These are phyloP conservation scores for Aspergillus bridgeri DNA, from an alignment of 495 filamentous ascomycete species.

Conservation along the genomic window DNA sequence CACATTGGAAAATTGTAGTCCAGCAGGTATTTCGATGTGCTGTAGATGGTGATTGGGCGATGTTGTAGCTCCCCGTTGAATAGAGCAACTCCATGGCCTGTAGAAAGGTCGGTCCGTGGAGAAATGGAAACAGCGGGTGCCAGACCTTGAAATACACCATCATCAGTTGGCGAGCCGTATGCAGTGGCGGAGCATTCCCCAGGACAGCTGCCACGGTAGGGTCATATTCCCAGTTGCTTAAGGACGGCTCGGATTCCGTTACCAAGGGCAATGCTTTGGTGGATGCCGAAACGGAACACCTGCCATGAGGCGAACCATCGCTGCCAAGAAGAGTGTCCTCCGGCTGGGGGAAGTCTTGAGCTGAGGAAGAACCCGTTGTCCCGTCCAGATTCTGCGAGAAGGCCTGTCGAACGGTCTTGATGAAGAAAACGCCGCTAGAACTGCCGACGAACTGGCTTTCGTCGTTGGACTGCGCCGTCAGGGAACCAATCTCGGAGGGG, in stretches of 20 bases:
- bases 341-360: constrained; percentile 32
- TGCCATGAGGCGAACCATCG: constrained; percentile 24
- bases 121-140: constrained; percentile 50
- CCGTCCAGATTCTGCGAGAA: constrained; percentile 27
- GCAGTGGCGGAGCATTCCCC: constrained; percentile 29
- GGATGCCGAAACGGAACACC: constrained; percentile 18
- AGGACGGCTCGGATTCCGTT: constrained; percentile 10
- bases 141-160: constrained; percentile 43
- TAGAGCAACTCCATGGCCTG: constrained; percentile 44
- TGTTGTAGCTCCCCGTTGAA: constrained; percentile 13
- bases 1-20: constrained; percentile 39
- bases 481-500: constrained; percentile 37
- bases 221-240: constrained; percentile 34
- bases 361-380: constrained; percentile 14
- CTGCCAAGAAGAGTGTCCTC: constrained; percentile 39
- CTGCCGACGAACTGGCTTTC: constrained; percentile 43
- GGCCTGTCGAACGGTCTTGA: constrained; percentile 42
- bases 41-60: background rate
- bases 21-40: constrained; percentile 32
- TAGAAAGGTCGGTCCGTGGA: constrained; percentile 49
- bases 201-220: constrained; percentile 23
- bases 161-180: constrained; percentile 32
- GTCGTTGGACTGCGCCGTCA: constrained; percentile 41
- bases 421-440: constrained; percentile 42
- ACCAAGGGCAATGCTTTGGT: constrained; percentile 10